Conservation (phyloP, 371 early-diverging fungal genomes). For the Fennellomyces sp. region DNA sequence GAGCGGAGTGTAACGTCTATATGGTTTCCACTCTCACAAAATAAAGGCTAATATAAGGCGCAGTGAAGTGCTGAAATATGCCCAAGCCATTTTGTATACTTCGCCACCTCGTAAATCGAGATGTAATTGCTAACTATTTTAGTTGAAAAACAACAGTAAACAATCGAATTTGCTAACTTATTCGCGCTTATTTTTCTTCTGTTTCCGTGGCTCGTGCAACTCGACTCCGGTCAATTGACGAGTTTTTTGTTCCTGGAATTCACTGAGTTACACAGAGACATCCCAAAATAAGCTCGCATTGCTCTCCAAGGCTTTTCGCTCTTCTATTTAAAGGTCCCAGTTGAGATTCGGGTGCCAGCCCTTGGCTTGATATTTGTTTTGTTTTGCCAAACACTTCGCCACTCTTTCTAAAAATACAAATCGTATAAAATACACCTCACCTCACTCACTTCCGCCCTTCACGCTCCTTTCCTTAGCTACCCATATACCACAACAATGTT, state of each 20-base stretch:
- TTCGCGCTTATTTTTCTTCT: not conserved
- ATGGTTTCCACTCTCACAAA: too few species aligned
- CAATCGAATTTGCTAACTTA: too few species aligned
- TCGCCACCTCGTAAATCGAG: not conserved
- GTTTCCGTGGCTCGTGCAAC: constrained; percentile 14
- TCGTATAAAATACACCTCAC: not conserved
- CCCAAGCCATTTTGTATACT: not conserved
- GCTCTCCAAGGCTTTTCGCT: not conserved
- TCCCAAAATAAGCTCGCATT: constrained; percentile 18
- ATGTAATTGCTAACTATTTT: not conserved
- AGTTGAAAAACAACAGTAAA: not conserved
- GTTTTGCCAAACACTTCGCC: constrained; percentile 1
- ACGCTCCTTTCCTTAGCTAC: not conserved
- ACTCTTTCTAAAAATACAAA: constrained; percentile 11
- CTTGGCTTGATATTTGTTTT: constrained; percentile 1
- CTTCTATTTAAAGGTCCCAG: constrained; percentile 6
- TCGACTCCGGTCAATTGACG: constrained; percentile 22
- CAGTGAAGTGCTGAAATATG: too few species aligned
- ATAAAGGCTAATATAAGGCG: too few species aligned
- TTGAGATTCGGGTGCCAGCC: constrained; percentile 2
- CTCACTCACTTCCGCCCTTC: not conserved
- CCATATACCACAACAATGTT: constrained; percentile 11
- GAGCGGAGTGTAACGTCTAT: not conserved
- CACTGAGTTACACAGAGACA: constrained; percentile 14
- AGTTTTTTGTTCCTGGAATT: constrained; percentile 22